Evolutionary conservation across 305 asterid species (phyloP), one percentile per base, ranked within the genome.

Genomic region (Nicotiana rustica): DNA sequence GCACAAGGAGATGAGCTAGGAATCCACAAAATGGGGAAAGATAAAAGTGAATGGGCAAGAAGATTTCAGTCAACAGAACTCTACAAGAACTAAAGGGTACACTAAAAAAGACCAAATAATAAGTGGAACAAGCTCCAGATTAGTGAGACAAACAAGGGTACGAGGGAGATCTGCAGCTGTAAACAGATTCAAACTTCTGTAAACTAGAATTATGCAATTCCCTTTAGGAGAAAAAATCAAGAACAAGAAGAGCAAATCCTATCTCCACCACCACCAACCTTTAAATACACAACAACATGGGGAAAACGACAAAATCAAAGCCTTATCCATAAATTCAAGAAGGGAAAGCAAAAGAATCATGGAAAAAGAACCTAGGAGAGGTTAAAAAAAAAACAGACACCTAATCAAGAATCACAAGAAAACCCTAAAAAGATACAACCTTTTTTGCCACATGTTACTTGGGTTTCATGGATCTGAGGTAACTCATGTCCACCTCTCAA

Each of bases 381-480:
- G 79, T 85, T 25, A 25, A 25, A 85, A 71, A 36, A 82, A 83
- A 80, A 85, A 71, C 89, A 83, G 85, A 86, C 82, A 77, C 36
- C 83, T 83, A 82, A 47, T 79, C 92, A 88, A 88, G 90, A 91
- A 88, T 91, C 98, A 92, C 92, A 92, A 71, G 91, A 92, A 90
- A 87, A 79, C 85, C 89, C 88, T 79, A 75, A 25, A 76, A 78
- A 87, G 89, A 85, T 86, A 59, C 80, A 71, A 85, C 86, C 93
- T 91, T 91, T 38, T 87, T 89, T 82, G 92, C 87, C 94, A 91
- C 91, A 85, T 91, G 95, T 90, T 85, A 88, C 82, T 84, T 84
- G 75, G 88, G 87, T 93, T 91, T 89, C 95, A 89, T 88, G 96
- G 94, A 94, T 94, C 93, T 86, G 81, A 92, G 91, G 89, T 81